These are phyloP conservation scores for Suillus luteus DNA, from an alignment of 768 basidiomycete species.

Conservation along the genomic window DNA sequence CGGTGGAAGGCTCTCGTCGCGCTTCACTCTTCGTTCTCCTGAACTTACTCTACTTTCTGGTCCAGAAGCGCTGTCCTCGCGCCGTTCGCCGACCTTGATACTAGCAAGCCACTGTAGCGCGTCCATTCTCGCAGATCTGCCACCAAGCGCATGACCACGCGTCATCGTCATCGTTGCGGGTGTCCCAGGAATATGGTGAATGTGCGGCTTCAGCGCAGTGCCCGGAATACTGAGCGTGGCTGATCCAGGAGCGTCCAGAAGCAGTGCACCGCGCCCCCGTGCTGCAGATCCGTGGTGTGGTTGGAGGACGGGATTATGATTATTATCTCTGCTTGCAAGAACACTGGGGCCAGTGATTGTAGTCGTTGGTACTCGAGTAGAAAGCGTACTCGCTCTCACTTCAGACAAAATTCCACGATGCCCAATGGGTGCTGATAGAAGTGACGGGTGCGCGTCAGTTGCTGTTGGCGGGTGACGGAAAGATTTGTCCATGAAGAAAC, in stretches of 20 bases:
- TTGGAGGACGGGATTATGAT: slow-evolving; percentile 30
- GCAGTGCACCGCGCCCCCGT: slow-evolving; percentile 29
- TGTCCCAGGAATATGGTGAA: slow-evolving; percentile 25
- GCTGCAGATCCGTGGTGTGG: slow-evolving; percentile 37
- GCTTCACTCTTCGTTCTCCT: slow-evolving; percentile 16
- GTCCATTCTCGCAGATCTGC: slow-evolving; percentile 59
- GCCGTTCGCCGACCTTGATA: slow-evolving; percentile 61
- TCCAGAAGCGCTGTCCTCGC: slow-evolving; percentile 56
- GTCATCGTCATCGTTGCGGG: slow-evolving; percentile 43
- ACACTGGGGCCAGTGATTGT: neutral
- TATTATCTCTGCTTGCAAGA: neutral
- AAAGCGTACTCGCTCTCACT: slow-evolving; percentile 56
- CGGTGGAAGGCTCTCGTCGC: slow-evolving; percentile 12
- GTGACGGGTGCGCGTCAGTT: slow-evolving; percentile 39
- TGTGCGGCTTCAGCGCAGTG: slow-evolving; percentile 9
- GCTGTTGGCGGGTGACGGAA: slow-evolving; percentile 57
- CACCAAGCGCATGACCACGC: slow-evolving; percentile 46
- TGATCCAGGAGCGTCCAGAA: slow-evolving; percentile 41
- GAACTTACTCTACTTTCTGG: slow-evolving; percentile 53
- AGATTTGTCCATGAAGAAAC: slow-evolving; percentile 35
- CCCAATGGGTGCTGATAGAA: slow-evolving; percentile 67
- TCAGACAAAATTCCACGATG: slow-evolving; percentile 69
- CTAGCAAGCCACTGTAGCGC: slow-evolving; percentile 72
- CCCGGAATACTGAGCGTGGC: slow-evolving; percentile 13
- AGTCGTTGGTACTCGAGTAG: slow-evolving; percentile 20